Evolutionary conservation across 106 monocot genomes (phyloP), one percentile per base, ranked within the genome.

Genomic region (Gastrodia elata): DNA sequence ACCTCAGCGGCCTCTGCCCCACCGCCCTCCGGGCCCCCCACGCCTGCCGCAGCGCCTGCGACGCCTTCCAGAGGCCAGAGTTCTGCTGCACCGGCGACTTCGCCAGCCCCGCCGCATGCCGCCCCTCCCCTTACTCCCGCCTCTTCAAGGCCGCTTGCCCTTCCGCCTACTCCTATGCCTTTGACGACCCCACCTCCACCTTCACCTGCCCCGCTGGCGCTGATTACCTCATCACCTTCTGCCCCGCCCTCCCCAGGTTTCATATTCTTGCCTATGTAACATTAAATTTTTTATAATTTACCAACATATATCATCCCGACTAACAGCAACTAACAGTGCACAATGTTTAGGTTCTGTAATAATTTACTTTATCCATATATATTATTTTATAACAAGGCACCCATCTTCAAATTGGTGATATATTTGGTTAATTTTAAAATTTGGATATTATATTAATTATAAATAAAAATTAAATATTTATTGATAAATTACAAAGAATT

Each of bases 101-200:
- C 65, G 96, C 85, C 44, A 92, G 80, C 75, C 96, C 96, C 1
- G 83, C 78, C 78, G 92, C 96, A 0, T 97, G 96, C 80, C 80
- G 77, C 68, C 96, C 96, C 0, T 77, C 86, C 16, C 48, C 80
- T 0, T 97, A 92, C 80, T 97, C 96, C 1, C 72, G 80, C 81
- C 79, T 97, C 81, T 97, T 97, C 81, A 97, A 97, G 84, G 87
- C 83, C 70, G 92, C 92, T 2, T 93, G 92, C 75, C 92, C 92
- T 0, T 58, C 87, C 24, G 89, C 92, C 1, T 97, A 97, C 78
- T 92, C 92, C 80, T 97, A 97, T 65, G 96, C 96, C 32, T 97
- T 86, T 71, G 96, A 97, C 46, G 96, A 97, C 48, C 70, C 87
- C 7, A 97, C 92, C 33, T 86, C 86, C 5, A 97, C 96, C 5